Evolutionary conservation across 2,329 filamentous ascomycete species (phyloP), one percentile per base, ranked within the genome.

Genomic region (Coniosporium tulheliwenetii): DNA sequence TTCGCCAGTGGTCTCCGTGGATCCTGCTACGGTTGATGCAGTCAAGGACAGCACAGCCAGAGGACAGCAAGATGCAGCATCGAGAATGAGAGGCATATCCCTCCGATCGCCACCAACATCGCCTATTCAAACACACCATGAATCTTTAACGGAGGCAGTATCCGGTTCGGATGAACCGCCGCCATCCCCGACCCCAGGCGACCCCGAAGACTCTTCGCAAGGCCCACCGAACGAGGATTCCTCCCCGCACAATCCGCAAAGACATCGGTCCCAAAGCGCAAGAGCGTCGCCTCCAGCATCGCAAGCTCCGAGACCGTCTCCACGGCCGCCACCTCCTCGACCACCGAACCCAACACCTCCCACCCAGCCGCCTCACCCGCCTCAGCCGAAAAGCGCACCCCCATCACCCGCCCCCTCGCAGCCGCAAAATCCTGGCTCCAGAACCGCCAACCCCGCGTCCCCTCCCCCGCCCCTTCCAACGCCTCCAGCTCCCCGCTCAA

Each of bases 31-130:
- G 45, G 75, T 77, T 14, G 79, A 85, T 44, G 67, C 54, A 13
- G 47, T 77, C 10, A 50, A 52, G 10, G 41, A 48, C 13, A 48
- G 53, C 5, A 72, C 73, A 47, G 73, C 71, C 44, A 70, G 72
- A 2, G 71, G 77, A 32, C 67, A 76, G 39, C 67, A 66, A 43
- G 65, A 74, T 52, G 80, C 80, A 16, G 67, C 70, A 15, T 73
- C 66, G 47, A 67, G 72, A 19, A 84, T 86, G 68, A 78, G 79
- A 41, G 77, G 75, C 33, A 65, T 84, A 33, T 76, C 80, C n/a
- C 71, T 66, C 13, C 67, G 73, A 13, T 75, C 79, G 12, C 1
- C 45, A 8, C 46, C 45, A 41, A 45, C 44, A 36, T 5, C 39
- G 37, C 29, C n/a, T 42, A 2, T 44, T 46, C 10, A 9, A 30